Evolutionary conservation across 176 grass and related monocot genomes (phyloP).

Genomic region (Ampelocalamus luodianensis): DNA sequence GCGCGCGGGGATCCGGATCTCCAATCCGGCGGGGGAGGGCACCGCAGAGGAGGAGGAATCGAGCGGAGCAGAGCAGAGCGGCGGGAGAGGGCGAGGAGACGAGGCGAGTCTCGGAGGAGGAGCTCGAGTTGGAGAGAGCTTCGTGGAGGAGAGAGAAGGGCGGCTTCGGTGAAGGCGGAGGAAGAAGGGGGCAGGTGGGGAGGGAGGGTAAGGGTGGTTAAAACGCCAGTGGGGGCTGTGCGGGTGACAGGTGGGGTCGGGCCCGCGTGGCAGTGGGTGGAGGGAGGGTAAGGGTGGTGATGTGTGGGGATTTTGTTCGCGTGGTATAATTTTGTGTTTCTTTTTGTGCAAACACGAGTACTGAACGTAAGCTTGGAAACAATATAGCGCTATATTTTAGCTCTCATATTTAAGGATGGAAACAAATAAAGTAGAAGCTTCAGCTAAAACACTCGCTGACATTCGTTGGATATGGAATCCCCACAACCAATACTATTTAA

Average conservation of each 20-base stretch:
- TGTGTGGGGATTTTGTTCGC: slow-evolving; percentile 16
- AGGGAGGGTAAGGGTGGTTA: no score
- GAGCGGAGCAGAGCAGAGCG: neutral
- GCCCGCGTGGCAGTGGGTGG: slow-evolving; percentile 6
- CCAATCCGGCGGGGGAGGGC: slow-evolving; percentile 14
- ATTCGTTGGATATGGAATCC: neutral
- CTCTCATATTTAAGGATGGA: neutral
- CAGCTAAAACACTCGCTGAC: neutral
- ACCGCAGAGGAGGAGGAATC: neutral
- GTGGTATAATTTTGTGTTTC: neutral
- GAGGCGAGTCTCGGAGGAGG: neutral
- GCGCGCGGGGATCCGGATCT: slow-evolving; percentile 36
- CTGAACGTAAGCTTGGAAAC: no score
- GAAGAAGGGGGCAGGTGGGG: slow-evolving; percentile 39
- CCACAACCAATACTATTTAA: neutral
- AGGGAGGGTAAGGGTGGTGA: neutral
- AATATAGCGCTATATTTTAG: neutral
- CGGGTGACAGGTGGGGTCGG: slow-evolving; percentile 34
- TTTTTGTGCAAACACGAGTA: no score
- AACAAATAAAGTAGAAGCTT: neutral
- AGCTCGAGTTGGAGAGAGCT: slow-evolving; percentile 38
- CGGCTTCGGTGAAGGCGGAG: slow-evolving; percentile 53
- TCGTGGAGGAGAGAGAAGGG: slow-evolving; percentile 22
- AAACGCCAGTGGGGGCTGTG: neutral
- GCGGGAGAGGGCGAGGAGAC: neutral